phyloP scores from a whole-genome alignment of 2,329 filamentous ascomycete genomes.

The Diaporthe ilicicola region DNA sequence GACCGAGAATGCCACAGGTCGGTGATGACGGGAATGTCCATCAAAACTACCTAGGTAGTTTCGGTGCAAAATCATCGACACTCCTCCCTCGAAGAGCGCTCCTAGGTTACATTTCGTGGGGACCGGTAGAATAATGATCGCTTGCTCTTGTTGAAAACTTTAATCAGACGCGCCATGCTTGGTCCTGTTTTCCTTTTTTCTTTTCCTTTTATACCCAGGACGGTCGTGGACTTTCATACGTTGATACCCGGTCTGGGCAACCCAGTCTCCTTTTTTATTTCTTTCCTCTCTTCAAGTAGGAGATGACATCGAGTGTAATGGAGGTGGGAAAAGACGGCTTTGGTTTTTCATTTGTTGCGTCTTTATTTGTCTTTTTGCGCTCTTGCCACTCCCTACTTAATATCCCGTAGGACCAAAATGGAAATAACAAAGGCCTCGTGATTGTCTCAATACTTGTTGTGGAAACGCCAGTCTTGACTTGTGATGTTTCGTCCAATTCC shows the following conservation, averaged over 20 bases:
- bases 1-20: neutral
- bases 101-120: neutral
- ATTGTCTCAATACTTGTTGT: no score
- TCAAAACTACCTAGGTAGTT: no score
- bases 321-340: neutral
- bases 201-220: conserved; percentile 30
- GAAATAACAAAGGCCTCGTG: neutral
- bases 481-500: no score
- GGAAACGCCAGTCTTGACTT: no score
- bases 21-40: neutral
- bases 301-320: neutral
- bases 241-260: conserved; percentile 30
- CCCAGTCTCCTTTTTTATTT: conserved; percentile 9
- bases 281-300: neutral
- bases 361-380: neutral
- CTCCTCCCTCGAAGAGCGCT: no score
- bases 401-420: neutral
- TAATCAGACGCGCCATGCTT: neutral
- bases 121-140: neutral
- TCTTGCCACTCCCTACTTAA: neutral
- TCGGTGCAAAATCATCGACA: no score
- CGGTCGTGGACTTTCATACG: conserved; percentile 6
- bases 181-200: neutral
- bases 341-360: neutral
- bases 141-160: conserved; percentile 16